Conservation (phyloP, 202 grass and related monocot genomes). For the Zizania palustris region DNA sequence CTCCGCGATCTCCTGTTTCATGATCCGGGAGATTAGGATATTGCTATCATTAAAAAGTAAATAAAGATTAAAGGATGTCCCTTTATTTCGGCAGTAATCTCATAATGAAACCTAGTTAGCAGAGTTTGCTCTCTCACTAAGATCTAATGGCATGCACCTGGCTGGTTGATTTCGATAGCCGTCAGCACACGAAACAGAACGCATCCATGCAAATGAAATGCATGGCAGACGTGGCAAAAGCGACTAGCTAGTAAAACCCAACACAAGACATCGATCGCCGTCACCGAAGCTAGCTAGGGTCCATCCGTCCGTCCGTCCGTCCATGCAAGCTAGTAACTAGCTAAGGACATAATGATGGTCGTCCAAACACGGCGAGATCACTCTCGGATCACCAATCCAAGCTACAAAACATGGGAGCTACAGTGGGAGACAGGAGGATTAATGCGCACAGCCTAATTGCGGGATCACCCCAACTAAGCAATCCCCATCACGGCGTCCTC, state of each 20-base stretch:
- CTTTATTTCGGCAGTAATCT: not conserved
- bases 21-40: not conserved
- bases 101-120: not conserved
- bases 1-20: not conserved
- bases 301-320: too few species aligned
- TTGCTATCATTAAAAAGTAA: not conserved
- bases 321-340: not conserved
- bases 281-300: not conserved
- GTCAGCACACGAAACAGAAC: not conserved
- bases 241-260: not conserved
- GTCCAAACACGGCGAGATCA: slow-evolving; percentile 24
- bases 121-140: not conserved
- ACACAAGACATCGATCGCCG: not conserved
- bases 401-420: not conserved
- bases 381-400: not conserved
- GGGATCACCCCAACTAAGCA: slow-evolving; percentile 18
- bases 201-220: not conserved
- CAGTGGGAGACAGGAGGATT: slow-evolving; percentile 38
- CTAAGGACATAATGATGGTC: slow-evolving; percentile 38
- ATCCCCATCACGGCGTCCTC: slow-evolving; percentile 44
- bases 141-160: too few species aligned
- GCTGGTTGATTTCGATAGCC: too few species aligned
- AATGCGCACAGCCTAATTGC: slow-evolving; percentile 32
- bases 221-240: not conserved
- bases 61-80: not conserved